These are phyloP conservation scores for Leishmania tarentolae DNA, from an alignment of 208 protist genomes.

Conservation along the genomic window DNA sequence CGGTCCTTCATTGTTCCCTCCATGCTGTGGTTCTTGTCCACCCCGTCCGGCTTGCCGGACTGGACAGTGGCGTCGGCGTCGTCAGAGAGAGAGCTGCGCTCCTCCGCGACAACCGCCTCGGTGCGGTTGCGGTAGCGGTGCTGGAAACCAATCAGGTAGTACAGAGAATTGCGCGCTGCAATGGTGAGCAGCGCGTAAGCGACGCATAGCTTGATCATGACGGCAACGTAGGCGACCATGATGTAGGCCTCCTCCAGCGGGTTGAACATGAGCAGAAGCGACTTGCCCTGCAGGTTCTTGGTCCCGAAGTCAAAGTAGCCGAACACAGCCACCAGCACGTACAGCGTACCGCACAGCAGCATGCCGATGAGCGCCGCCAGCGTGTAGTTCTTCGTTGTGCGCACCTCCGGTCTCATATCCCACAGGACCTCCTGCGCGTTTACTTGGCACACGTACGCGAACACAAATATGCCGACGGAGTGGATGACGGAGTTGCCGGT, in stretches of 20 bases:
- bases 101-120: not conserved
- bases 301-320: conserved; percentile 73
- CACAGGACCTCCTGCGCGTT: conserved; percentile 57
- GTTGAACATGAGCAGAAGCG: conserved; percentile 61
- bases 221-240: conserved; percentile 47
- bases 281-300: conserved; percentile 32
- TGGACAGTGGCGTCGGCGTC: not conserved
- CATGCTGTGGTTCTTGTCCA: not conserved
- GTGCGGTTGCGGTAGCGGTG: conserved; percentile 36
- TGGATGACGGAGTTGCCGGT: conserved; percentile 46
- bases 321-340: conserved; percentile 56
- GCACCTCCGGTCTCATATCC: conserved; percentile 45
- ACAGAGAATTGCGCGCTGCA: conserved; percentile 53
- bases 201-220: conserved; percentile 66
- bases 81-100: not conserved
- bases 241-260: conserved; percentile 46
- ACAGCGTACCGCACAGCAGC: conserved; percentile 55
- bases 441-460: conserved; percentile 68
- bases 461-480: conserved; percentile 52
- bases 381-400: conserved; percentile 38
- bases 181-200: conserved; percentile 53
- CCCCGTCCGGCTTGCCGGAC: not conserved
- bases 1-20: not conserved
- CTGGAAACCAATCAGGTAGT: conserved; percentile 56
- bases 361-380: conserved; percentile 46